Percentiles rank a stretch among this genome's conserved stretches.
Conservation (phyloP, 176 grass and related monocot species). For the Themeda triandra region DNA sequence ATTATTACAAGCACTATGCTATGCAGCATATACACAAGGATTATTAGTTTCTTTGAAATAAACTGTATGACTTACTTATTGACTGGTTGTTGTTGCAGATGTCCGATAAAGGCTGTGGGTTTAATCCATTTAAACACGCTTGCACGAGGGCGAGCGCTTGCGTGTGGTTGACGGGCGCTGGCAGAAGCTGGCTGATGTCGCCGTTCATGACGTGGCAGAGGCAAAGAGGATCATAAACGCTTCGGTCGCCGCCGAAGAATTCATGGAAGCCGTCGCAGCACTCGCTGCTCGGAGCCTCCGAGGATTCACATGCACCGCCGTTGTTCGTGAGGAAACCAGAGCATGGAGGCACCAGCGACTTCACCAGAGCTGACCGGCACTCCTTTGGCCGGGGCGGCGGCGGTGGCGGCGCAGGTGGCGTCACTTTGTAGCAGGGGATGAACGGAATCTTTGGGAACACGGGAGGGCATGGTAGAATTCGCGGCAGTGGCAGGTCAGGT, state of each 20-base stretch:
- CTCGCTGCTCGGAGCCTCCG: too few species aligned
- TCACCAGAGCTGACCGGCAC: not conserved
- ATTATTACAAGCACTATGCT: not conserved
- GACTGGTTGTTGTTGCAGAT: not conserved
- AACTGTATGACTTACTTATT: not conserved
- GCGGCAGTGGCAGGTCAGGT: not conserved
- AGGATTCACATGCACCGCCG: too few species aligned
- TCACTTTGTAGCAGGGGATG: not conserved
- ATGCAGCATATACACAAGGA: not conserved
- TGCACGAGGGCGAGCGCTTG: not conserved
- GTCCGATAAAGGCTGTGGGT: not conserved
- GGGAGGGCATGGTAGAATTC: not conserved
- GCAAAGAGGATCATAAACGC: not conserved
- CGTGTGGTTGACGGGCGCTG: not conserved
- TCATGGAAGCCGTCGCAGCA: not conserved
- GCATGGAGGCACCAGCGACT: not conserved
- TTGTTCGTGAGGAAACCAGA: not conserved
- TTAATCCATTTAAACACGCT: not conserved
- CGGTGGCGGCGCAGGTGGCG: not conserved
- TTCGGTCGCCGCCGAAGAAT: not conserved
- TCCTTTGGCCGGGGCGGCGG: not conserved
- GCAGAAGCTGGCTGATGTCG: not conserved
- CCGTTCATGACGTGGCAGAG: conserved; percentile 3
- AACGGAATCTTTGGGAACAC: not conserved
- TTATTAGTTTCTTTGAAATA: not conserved